Base-by-base conservation (phyloP, 2,329 filamentous ascomycete species). In the Diaporthe eres region DNA sequence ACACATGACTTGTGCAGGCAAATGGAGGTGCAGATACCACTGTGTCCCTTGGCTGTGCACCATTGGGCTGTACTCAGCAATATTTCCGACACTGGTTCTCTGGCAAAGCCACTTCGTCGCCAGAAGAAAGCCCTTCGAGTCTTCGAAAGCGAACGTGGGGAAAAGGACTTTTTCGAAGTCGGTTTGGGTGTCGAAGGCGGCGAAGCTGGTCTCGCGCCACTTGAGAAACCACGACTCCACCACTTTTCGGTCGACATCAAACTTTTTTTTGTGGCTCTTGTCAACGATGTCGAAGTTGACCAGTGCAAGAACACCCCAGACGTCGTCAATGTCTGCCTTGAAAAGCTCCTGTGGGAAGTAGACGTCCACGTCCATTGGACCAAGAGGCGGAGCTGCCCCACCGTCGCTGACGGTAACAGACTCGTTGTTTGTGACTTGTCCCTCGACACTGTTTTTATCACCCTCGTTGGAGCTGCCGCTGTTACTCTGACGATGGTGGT, bases 21-120 rank as follows among this genome's bases (percentile, higher is more conserved):
- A 28, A 25, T 49, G 68, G 3, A 71, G 39, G 37, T 60, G 68
- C 4, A 57, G 13, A 12, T 71, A 71, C 51, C 39, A 58, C 15
- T 71, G 51, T 28, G 28, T 60, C 25, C 31, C 28, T 10, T 58
- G 39, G 7, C 7, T 34, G 53, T 42, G 53, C n/a, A 60, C 68
- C 7, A 71, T 9, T 1, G 68, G 68, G n/a, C 28, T 60, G 25
- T 49, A 47, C 12, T 71, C 68, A 7, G n/a, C 17, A 9, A 71
- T 71, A 3, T 71, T 42, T 8, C 68, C 68, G 8, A 44, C 51
- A 34, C 68, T 49, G 1, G 68, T 71, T 6, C 34, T 44, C 37
- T 71, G 28, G 25, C 53, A 58, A 4, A 71, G 53, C 68, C 68
- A 71, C 7, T 71, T n/a, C 4, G 68, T 49, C 19, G 37, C 39